Evolutionary conservation across 345 rosid species (phyloP), one percentile per base, ranked within the genome.

Genomic region (Eucalyptus curtisii): DNA sequence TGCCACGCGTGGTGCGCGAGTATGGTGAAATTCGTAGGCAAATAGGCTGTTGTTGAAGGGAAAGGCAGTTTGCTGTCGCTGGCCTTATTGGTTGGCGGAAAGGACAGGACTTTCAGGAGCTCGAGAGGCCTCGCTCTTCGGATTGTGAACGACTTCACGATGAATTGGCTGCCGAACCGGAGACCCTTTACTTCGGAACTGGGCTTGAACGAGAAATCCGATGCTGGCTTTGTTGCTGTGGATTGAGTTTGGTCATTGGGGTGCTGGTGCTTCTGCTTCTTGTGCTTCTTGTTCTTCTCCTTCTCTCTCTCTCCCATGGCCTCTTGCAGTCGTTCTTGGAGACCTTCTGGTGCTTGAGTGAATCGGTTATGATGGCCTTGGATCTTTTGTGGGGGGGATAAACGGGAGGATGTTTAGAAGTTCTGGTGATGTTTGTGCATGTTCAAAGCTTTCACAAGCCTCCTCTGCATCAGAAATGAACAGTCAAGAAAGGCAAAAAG

Each of bases 1-100:
- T 98, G 99, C 99, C 98, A 98, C 12, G 99, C 99, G 80, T 95
- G 99, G 92, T 98, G 99, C 7, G 99, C 98, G 42, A 98, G 89
- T 92, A 96, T 95, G 2, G 98, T 97, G 98, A 98, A 98, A 91
- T 96, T 97, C 16, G 99, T 98, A 3, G 99, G 99, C 71, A 98
- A 86, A 89, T 94, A 98, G 50, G 97, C 98, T 22, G 98, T 92
- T 10, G 98, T 95, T 6, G 99, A 95, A 40, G 97, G 94, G 89
- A 96, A 95, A 11, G 96, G 94, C 19, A 90, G 91, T 3, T 91
- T 93, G 55, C 87, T 88, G 50, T 37, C 87, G 85, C 47, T 84
- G 86, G 91, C 20, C 85, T 89, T 92, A 52, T 86, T 87, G 45
- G 95, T 85, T 25, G 94, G 90, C 30, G 98, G 97, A 90, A 94